Evolutionary conservation across 495 filamentous ascomycete species (phyloP).

Genomic region (Penicillium canescens): DNA sequence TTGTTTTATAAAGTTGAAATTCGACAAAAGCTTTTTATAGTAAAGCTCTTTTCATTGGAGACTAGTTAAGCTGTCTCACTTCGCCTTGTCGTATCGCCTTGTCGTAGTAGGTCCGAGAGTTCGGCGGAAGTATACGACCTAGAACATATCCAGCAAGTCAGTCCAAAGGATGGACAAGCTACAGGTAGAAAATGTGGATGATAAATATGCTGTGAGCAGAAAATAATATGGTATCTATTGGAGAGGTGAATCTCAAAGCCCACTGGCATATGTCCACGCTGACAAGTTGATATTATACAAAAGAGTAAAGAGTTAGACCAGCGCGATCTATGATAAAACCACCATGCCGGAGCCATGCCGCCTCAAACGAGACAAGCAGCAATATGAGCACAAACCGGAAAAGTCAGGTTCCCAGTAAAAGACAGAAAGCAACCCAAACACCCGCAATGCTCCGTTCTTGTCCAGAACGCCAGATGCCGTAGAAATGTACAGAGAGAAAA

Average conservation of each 20-base stretch:
- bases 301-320: constrained; percentile 6
- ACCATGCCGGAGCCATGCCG: constrained; percentile 1
- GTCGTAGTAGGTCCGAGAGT: too few relatives aligned
- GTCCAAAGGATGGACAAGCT: too few relatives aligned
- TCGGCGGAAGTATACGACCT: too few relatives aligned
- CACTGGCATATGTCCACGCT: constrained; percentile 8
- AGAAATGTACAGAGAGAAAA: constrained; percentile 22
- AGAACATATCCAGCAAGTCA: too few relatives aligned
- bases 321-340: not conserved
- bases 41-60: too few relatives aligned
- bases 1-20: too few relatives aligned
- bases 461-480: constrained; percentile 23
- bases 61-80: too few relatives aligned
- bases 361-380: not conserved
- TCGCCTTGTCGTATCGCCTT: too few relatives aligned
- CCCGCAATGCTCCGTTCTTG: constrained; percentile 31
- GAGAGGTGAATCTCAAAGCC: constrained; percentile 9
- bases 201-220: not conserved
- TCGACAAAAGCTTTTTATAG: too few relatives aligned
- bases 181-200: too few relatives aligned
- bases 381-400: not conserved
- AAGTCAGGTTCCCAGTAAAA: not conserved
- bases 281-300: constrained; percentile 7
- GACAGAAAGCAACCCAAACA: constrained; percentile 21
- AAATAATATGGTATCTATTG: constrained; percentile 7